phyloP scores from a whole-genome alignment of 1,284 basidiomycete genomes.

The Ceratobasidium sp. region DNA sequence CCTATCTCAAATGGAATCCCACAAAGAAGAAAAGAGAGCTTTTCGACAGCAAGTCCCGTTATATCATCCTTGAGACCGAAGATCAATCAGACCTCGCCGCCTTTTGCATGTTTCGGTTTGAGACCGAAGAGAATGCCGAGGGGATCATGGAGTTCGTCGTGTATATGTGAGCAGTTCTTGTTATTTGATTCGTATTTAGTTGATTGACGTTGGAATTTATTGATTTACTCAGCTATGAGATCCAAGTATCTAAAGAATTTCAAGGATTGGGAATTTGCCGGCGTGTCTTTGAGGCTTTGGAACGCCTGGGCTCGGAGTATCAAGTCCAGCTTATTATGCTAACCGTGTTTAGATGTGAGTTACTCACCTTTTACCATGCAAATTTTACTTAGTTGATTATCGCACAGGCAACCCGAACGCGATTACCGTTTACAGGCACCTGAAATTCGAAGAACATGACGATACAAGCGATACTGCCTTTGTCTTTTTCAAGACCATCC shows the following conservation, averaged over 20 bases:
- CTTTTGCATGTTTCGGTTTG: slow-evolving; percentile 42
- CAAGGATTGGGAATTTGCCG: slow-evolving; percentile 29
- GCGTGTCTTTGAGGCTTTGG: slow-evolving; percentile 33
- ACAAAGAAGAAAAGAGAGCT: slow-evolving; percentile 32
- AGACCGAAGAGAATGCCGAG: slow-evolving; percentile 19
- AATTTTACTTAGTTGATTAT: background rate
- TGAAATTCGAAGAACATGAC: slow-evolving; percentile 27
- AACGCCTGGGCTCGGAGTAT: slow-evolving; percentile 20
- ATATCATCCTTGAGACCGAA: slow-evolving; percentile 25
- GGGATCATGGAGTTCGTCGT: slow-evolving; percentile 26
- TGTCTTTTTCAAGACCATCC: slow-evolving; percentile 24
- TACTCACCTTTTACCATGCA: background rate
- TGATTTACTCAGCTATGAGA: slow-evolving; percentile 17
- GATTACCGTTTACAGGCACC: slow-evolving; percentile 17
- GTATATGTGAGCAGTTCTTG: slow-evolving; percentile 23
- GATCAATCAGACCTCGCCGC: slow-evolving; percentile 28
- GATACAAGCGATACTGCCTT: slow-evolving; percentile 30
- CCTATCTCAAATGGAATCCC: slow-evolving; percentile 32
- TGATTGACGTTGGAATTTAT: background rate
- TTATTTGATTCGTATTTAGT: background rate
- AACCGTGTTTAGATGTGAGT: slow-evolving; percentile 33
- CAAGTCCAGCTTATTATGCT: slow-evolving; percentile 33
- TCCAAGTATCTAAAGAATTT: slow-evolving; percentile 18
- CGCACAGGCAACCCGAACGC: slow-evolving; percentile 32
- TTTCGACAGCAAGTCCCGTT: slow-evolving; percentile 14